Conservation (phyloP, 1,284 basidiomycete species). For the Meira miltonrushii region DNA sequence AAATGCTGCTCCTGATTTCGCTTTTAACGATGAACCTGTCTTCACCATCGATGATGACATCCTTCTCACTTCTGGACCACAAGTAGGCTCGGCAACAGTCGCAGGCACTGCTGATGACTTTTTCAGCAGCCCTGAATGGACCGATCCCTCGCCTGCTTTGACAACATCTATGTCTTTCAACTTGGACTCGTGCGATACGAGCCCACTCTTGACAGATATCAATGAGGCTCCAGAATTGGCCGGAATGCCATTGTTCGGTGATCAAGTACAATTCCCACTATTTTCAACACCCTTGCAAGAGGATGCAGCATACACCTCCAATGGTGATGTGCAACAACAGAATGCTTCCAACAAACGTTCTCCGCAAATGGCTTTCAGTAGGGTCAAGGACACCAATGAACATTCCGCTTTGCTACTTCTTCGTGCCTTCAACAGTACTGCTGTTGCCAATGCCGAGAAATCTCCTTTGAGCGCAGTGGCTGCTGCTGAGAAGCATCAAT, state of each 20-base stretch:
- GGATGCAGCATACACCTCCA: slow-evolving; percentile 19
- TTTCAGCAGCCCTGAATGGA: slow-evolving; percentile 40
- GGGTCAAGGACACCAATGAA: slow-evolving; percentile 22
- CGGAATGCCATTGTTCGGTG: slow-evolving; percentile 36
- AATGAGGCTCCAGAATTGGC: slow-evolving; percentile 20
- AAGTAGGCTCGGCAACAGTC: background rate
- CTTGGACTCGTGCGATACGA: slow-evolving; percentile 41
- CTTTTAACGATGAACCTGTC: slow-evolving; percentile 1
- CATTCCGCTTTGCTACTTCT: slow-evolving; percentile 29
- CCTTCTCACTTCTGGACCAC: background rate
- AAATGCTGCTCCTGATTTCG: slow-evolving; percentile 1
- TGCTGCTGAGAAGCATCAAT: background rate
- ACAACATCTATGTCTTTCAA: slow-evolving; percentile 45
- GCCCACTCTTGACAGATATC: slow-evolving; percentile 40
- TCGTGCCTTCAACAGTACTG: slow-evolving; percentile 13
- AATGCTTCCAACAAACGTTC: background rate
- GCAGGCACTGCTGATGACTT: slow-evolving; percentile 25
- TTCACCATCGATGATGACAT: background rate
- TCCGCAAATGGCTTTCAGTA: slow-evolving; percentile 33
- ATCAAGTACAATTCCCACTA: slow-evolving; percentile 21
- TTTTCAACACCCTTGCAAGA: slow-evolving; percentile 31
- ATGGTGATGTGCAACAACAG: background rate
- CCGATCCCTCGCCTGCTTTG: slow-evolving; percentile 43
- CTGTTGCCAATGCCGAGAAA: slow-evolving; percentile 11
- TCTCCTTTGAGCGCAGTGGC: slow-evolving; percentile 5